These are phyloP conservation scores for Trametes coccinea DNA, from an alignment of 768 basidiomycete species.

Conservation along the genomic window DNA sequence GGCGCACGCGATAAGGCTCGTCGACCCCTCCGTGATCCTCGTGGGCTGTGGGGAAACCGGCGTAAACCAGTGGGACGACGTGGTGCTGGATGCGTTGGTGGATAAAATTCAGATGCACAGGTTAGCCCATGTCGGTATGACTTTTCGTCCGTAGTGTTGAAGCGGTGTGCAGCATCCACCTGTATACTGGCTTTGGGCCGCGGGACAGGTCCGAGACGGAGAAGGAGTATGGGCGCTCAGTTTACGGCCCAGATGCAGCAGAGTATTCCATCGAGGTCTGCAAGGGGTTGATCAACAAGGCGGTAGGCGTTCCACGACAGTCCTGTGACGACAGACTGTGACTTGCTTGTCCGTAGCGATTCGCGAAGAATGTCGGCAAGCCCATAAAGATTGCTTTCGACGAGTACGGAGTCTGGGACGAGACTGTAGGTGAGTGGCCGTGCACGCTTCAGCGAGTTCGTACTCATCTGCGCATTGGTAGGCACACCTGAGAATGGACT, in stretches of 20 bases:
- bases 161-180: slow-evolving; percentile 20
- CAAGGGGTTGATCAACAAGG: slow-evolving; percentile 28
- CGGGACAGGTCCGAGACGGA: slow-evolving; percentile 26
- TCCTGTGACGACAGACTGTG: not conserved
- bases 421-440: slow-evolving; percentile 24
- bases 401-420: slow-evolving; percentile 31
- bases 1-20: slow-evolving; percentile 58
- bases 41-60: slow-evolving; percentile 51
- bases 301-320: slow-evolving; percentile 15
- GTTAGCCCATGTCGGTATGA: not conserved
- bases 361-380: slow-evolving; percentile 23
- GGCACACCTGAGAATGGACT: slow-evolving; percentile 27
- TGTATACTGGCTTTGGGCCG: slow-evolving; percentile 28
- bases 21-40: slow-evolving; percentile 56
- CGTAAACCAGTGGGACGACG: slow-evolving; percentile 41
- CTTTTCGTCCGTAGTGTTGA: not conserved
- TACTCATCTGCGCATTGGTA: not conserved
- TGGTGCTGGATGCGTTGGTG: slow-evolving; percentile 29
- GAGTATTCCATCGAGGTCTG: slow-evolving; percentile 30
- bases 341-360: slow-evolving; percentile 9
- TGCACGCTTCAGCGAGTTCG: not conserved
- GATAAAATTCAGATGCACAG: slow-evolving; percentile 29
- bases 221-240: slow-evolving; percentile 26
- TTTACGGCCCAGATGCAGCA: slow-evolving; percentile 28
- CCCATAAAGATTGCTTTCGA: slow-evolving; percentile 29